phyloP scores from a whole-genome alignment of 768 basidiomycete genomes.

The Pleurotus platypus region DNA sequence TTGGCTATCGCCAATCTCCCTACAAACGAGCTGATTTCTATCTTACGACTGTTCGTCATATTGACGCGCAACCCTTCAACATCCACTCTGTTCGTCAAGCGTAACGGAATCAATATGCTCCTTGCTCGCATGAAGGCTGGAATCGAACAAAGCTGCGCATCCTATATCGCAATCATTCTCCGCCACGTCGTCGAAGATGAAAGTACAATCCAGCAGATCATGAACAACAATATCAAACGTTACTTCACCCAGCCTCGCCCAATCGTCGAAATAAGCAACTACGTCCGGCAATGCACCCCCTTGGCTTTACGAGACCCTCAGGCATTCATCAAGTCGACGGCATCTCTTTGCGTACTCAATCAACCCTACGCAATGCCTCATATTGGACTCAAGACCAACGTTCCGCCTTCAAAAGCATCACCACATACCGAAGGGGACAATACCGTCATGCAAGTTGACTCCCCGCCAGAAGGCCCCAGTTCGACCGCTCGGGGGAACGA shows the following conservation, averaged over 20 bases:
- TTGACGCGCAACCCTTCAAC: conserved; percentile 71
- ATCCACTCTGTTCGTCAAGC: conserved; percentile 65
- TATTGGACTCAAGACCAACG: conserved; percentile 45
- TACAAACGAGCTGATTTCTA: conserved; percentile 79
- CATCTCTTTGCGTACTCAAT: conserved; percentile 67
- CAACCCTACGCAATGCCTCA: conserved; percentile 62
- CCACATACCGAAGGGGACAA: conserved; percentile 20
- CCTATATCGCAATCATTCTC: conserved; percentile 84
- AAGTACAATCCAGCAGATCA: conserved; percentile 58
- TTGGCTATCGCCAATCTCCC: conserved; percentile 61
- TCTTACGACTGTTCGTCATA: conserved; percentile 78
- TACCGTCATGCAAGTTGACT: conserved; percentile 62
- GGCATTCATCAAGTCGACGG: conserved; percentile 71
- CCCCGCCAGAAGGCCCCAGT: conserved; percentile 10
- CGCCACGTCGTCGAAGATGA: conserved; percentile 88
- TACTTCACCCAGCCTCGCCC: conserved; percentile 76
- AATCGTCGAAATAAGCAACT: conserved; percentile 63
- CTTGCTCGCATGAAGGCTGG: conserved; percentile 65
- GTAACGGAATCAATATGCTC: conserved; percentile 58
- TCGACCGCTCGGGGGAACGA: conserved; percentile 29
- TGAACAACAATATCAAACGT: conserved; percentile 79
- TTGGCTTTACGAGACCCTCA: conserved; percentile 80
- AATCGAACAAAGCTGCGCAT: conserved; percentile 66
- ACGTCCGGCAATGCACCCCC: conserved; percentile 71
- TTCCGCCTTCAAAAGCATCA: conserved; percentile 20